phyloP scores from a whole-genome alignment of 2,329 filamentous ascomycete genomes.

The Emydomyces testavorans region DNA sequence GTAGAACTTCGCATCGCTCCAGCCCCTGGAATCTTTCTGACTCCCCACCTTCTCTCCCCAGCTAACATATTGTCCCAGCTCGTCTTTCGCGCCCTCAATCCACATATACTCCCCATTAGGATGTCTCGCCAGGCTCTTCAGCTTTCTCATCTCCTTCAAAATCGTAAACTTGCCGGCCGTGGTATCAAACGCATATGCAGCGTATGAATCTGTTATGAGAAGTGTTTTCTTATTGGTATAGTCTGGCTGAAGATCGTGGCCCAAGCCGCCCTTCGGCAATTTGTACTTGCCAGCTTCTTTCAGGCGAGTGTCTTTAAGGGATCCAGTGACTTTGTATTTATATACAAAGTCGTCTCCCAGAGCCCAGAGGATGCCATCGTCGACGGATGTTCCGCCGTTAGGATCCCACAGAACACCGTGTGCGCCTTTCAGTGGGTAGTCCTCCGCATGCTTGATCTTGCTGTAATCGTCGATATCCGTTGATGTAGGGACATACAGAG shows the following conservation, averaged over 20 bases:
- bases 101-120: constrained; percentile 18
- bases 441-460: constrained; percentile 9
- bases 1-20: constrained; percentile 16
- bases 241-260: constrained; percentile 17
- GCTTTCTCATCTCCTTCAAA: constrained; percentile 10
- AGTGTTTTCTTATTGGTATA: constrained; percentile 15
- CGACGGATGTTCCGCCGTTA: background rate
- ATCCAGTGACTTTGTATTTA: constrained; percentile 12
- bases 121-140: constrained; percentile 17
- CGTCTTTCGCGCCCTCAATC: constrained; percentile 14
- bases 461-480: constrained; percentile 14
- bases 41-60: constrained; percentile 12
- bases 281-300: constrained; percentile 1
- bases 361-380: constrained; percentile 10
- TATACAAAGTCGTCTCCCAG: constrained; percentile 5
- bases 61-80: constrained; percentile 18
- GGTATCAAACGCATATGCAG: constrained; percentile 15
- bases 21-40: constrained; percentile 12
- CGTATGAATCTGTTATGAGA: constrained; percentile 17
- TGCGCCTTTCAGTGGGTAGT: constrained; percentile 8
- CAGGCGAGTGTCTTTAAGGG: constrained; percentile 6
- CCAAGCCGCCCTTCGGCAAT: constrained; percentile 12
- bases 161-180: constrained; percentile 13
- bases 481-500: constrained; percentile 15
- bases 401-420: constrained; percentile 15